Conservation (phyloP, 2,329 filamentous ascomycete genomes). For the Clonostachys sp. region DNA sequence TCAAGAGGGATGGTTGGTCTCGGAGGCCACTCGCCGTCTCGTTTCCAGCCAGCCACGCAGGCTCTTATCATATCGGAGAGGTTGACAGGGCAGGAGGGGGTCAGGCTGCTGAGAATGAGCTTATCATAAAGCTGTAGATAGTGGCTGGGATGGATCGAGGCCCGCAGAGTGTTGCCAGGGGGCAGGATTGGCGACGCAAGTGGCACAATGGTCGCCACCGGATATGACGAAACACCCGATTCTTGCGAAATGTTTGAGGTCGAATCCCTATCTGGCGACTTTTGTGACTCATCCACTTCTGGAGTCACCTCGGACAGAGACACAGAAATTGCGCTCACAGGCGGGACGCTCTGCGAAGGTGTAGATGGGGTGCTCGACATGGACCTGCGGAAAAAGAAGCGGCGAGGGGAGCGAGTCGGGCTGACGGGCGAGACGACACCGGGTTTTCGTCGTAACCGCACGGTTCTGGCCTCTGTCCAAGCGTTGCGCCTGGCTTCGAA, state of each 20-base stretch:
- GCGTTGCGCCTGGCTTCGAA: slow-evolving; percentile 74
- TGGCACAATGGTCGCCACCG: slow-evolving; percentile 63
- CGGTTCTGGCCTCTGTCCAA: slow-evolving; percentile 75
- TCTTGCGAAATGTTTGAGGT: not conserved
- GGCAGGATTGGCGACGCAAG: slow-evolving; percentile 71
- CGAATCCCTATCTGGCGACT: not conserved
- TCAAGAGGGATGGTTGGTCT: slow-evolving; percentile 35
- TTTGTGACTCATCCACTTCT: not conserved
- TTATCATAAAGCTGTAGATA: slow-evolving; percentile 88
- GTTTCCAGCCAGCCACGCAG: slow-evolving; percentile 87
- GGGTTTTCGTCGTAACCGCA: slow-evolving; percentile 46
- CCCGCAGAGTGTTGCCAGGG: slow-evolving; percentile 68
- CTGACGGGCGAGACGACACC: slow-evolving; percentile 5
- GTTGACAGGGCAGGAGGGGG: slow-evolving; percentile 85
- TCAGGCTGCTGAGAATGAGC: slow-evolving; percentile 73
- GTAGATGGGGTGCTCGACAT: slow-evolving; percentile 20
- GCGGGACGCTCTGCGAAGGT: not conserved
- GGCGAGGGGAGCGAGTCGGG: slow-evolving; percentile 19
- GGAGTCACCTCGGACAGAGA: not conserved
- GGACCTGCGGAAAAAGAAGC: slow-evolving; percentile 45
- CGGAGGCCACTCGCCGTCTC: slow-evolving; percentile 87
- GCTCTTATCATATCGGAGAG: slow-evolving; percentile 74
- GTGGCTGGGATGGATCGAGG: slow-evolving; percentile 66
- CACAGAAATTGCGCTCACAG: not conserved
- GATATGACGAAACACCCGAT: slow-evolving; percentile 21